These are phyloP conservation scores for Colletotrichum eremochloae DNA, from an alignment of 2,329 filamentous ascomycete species.

Conservation along the genomic window DNA sequence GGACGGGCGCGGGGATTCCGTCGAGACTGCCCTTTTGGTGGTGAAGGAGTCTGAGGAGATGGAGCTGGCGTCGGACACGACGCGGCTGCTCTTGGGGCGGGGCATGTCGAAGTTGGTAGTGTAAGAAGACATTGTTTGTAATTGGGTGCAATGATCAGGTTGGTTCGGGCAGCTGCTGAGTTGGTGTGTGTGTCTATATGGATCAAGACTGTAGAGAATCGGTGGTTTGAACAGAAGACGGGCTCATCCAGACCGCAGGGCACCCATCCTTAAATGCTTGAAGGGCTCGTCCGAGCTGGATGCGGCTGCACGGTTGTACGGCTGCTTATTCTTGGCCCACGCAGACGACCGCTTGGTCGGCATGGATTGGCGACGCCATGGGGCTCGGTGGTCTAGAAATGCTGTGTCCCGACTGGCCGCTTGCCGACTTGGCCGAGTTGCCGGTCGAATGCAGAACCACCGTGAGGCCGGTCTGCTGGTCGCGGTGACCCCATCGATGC, in stretches of 20 bases:
- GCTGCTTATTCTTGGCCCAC: conserved; percentile 31
- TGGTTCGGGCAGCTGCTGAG: not conserved
- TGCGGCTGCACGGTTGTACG: conserved; percentile 38
- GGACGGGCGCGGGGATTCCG: conserved; percentile 43
- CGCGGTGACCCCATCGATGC: conserved; percentile 24
- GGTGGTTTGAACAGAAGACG: not conserved
- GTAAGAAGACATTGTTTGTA: conserved; percentile 25
- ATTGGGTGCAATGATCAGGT: not conserved
- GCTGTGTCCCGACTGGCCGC: conserved; percentile 40
- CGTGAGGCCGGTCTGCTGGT: conserved; percentile 35
- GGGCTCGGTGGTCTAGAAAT: conserved; percentile 34
- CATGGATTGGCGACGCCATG: conserved; percentile 39
- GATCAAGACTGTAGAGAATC: not conserved
- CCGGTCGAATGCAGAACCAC: conserved; percentile 33
- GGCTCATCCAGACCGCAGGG: conserved; percentile 21
- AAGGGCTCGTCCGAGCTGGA: conserved; percentile 17
- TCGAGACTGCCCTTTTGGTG: conserved; percentile 41
- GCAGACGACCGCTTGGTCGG: conserved; percentile 36
- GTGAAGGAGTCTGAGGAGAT: conserved; percentile 39
- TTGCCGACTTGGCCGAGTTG: conserved; percentile 39
- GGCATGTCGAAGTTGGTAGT: conserved; percentile 27
- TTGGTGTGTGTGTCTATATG: not conserved
- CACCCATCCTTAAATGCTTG: conserved; percentile 36
- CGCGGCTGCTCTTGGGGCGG: conserved; percentile 39
- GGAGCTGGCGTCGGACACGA: conserved; percentile 36